These are phyloP conservation scores for Phytopythium ostracodes DNA, from an alignment of 352 stramenopile species.

Conservation along the genomic window DNA sequence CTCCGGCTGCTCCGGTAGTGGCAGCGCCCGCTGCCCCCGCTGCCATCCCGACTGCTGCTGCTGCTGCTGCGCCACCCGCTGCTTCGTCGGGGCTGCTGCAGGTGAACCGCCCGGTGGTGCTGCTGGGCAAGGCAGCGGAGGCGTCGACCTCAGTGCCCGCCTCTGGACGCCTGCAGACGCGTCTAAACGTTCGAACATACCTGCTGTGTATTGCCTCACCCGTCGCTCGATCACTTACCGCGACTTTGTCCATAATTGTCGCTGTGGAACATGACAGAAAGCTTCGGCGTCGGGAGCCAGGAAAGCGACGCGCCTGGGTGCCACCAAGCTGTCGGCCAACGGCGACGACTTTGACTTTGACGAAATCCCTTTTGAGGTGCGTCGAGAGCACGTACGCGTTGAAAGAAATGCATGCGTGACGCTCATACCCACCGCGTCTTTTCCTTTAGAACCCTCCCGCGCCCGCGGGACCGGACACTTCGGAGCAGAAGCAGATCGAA, in stretches of 20 bases:
- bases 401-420: neutral
- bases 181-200: conserved; percentile 38
- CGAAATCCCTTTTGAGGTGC: conserved; percentile 82
- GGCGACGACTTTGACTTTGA: conserved; percentile 85
- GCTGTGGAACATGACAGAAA: conserved; percentile 18
- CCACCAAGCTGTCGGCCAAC: conserved; percentile 72
- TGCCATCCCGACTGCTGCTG: conserved; percentile 5
- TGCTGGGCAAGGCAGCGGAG: conserved; percentile 56
- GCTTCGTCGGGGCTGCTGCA: conserved; percentile 34
- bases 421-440: neutral
- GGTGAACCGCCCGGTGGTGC: conserved; percentile 65
- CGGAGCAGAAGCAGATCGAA: conserved; percentile 76
- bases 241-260: neutral
- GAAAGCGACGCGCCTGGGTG: conserved; percentile 55
- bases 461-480: conserved; percentile 21
- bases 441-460: conserved; percentile 58
- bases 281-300: conserved; percentile 28
- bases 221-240: neutral
- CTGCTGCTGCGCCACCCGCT: conserved; percentile 13
- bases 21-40: conserved; percentile 15
- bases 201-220: neutral
- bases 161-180: conserved; percentile 52
- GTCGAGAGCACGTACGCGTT: conserved; percentile 1
- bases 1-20: conserved; percentile 4
- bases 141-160: conserved; percentile 28